Evolutionary conservation across 2,329 filamentous ascomycete species (phyloP), one percentile per base, ranked within the genome.

Genomic region (Gremmenia infestans): DNA sequence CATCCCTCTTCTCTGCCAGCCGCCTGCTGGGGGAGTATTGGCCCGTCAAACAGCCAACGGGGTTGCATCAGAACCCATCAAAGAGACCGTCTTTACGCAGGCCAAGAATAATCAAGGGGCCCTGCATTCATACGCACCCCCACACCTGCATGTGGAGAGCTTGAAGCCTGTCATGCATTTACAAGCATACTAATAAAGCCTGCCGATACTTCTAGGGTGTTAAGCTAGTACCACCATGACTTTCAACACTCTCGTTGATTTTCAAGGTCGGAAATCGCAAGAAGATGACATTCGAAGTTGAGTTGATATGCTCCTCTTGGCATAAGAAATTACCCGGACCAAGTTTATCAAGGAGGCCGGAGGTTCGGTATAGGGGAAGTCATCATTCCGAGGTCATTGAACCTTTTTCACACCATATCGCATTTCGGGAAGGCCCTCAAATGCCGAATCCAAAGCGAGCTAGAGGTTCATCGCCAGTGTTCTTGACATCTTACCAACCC

Each of bases 91-190:
- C 46, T 57, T 32, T 45, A 55, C 39, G 35, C 36, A 17, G 45
- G 54, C 48, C 47, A 53, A 54, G 43, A 50, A 57, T 48, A 45
- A 50, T 43, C 50, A 52, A 59, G 56, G 56, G 59, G 58, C 59
- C 60, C 55, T 64, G 60, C 57, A 55, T 62, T 40, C 52, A 55
- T 45, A 42, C 47, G 48, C 50, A 56, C 54, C 54, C 55, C 60
- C 55, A 55, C 25, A 57, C 50, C 48, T 42, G 48, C 35, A 51
- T 36, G 15, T 37, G 28, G 32, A 42, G 37, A 54, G 49, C 45
- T 28, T 61, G 52, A 61, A 56, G 62, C 61, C 52, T 63, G 57
- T 53, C 40, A 56, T 52, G 42, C 51, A 54, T 57, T 45, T 54
- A 42, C 37, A 49, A 50, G 52, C 52, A 35, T 53, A 53, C 55